Base-by-base conservation (phyloP, 306 rosid species). In the Cucurbita argyrosperma region DNA sequence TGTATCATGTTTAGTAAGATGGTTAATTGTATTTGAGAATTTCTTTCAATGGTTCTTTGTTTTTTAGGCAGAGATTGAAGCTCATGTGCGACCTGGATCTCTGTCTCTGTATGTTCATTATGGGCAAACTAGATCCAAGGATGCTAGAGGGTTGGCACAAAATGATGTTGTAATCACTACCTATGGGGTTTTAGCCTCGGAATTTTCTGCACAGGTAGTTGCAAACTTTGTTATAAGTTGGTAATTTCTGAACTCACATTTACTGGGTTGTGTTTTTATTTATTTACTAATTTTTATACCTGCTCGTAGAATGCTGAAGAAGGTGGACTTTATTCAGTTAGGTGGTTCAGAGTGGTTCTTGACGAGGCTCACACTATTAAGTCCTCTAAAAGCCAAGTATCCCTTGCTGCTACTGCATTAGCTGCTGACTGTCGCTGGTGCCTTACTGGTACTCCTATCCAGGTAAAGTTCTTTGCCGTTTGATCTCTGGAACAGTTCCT, bases 381-480 rank as follows among this genome's bases (percentile, higher is more conserved):
- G 81, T 93, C 98, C 80, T 86, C 96, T 57, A 93, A 90, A 82
- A 93, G 97, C 78, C 98, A 90, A 86, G 81, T 93, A 80, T 93
- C 98, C 21, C 43, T 80, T 19, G 98, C 98, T 37, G 85, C 90
- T 68, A 64, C 94, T 53, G 93, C 97, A 69, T 74, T 93, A 80
- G 89, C 70, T 74, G 96, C 98, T 81, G 97, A 87, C 82, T 77
- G 86, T 14, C 97, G 97, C 53, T 93, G 98, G 98, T 90, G 97
- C 83, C 97, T 93, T 58, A 93, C 98, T 58, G 98, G 98, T 69
- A 93, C 98, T 72, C 98, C 98, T 13, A 90, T 93, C 69, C 98
- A 93, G 96, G 98, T 87, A 55, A 61, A 51, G 43, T 58, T 49
- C 14, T 60, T 19, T 35, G 5, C 19, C 18, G 6, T 38, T 62